Percentiles rank a stretch among this genome's conserved stretches.
Conservation (phyloP, 108 stramenopile species). For the Phaeodactylum tricornutum region DNA sequence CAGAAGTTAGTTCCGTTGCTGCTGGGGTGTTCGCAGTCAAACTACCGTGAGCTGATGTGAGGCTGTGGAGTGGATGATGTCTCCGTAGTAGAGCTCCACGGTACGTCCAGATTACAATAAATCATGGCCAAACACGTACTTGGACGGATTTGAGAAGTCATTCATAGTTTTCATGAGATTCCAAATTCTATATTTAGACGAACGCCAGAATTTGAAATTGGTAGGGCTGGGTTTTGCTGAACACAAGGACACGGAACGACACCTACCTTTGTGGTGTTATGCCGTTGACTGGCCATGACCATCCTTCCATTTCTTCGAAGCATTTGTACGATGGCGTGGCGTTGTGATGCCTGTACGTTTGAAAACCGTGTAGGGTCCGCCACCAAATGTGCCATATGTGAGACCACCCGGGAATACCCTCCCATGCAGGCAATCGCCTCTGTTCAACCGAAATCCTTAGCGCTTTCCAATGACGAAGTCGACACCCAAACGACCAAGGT, state of each 20-base stretch:
- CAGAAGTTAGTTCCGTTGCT: too few relatives aligned
- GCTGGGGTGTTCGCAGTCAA: background rate
- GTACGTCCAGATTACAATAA: too few relatives aligned
- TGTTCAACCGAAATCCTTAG: too few relatives aligned
- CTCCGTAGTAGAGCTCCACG: background rate
- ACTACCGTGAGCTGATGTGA: background rate
- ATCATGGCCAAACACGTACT: conserved; percentile 2
- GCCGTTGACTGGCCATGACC: too few relatives aligned
- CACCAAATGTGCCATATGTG: conserved; percentile 19
- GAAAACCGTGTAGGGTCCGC: conserved; percentile 8
- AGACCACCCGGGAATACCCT: conserved; percentile 5
- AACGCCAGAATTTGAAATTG: background rate
- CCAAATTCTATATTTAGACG: background rate
- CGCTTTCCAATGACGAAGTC: too few relatives aligned
- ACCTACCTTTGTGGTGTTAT: background rate
- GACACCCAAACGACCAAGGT: too few relatives aligned
- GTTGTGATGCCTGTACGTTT: conserved; percentile 24
- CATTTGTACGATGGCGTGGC: conserved; percentile 16
- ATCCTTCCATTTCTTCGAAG: too few relatives aligned
- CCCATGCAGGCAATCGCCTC: too few relatives aligned
- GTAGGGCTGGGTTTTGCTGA: background rate
- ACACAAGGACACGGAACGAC: background rate
- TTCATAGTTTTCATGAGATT: too few relatives aligned
- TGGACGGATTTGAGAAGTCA: conserved; percentile 3
- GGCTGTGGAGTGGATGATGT: background rate